Conservation (phyloP, 176 grass and related monocot genomes). For the Paspalum notatum region DNA sequence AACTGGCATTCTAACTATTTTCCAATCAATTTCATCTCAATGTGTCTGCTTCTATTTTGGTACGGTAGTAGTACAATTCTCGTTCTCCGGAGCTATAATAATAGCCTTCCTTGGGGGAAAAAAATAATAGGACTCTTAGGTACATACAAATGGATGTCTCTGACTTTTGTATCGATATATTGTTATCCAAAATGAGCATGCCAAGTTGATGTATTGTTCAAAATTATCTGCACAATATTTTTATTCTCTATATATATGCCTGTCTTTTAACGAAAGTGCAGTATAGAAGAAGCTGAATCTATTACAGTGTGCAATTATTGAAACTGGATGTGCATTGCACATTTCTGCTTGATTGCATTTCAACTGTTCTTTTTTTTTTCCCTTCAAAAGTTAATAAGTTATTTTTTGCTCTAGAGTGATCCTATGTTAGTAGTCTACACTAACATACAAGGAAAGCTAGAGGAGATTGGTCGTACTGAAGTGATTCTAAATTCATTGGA, state of each 20-base stretch:
- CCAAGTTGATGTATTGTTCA: background rate
- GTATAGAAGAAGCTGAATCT: background rate
- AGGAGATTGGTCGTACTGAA: conserved; percentile 96
- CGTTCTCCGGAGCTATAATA: background rate
- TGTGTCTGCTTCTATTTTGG: background rate
- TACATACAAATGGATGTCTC: conserved; percentile 5
- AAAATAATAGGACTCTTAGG: background rate
- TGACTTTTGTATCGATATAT: background rate
- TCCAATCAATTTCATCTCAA: conserved; percentile 12
- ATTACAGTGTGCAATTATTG: background rate
- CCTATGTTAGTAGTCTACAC: conserved; percentile 82
- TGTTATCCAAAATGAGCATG: background rate
- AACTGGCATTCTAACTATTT: conserved; percentile 6
- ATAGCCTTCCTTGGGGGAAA: background rate
- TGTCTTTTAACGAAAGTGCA: background rate
- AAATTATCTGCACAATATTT: background rate
- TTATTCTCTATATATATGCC: background rate
- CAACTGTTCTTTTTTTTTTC: conserved; percentile 3
- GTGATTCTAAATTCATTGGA: conserved; percentile 81
- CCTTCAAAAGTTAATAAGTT: background rate
- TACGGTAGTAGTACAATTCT: background rate
- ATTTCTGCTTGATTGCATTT: conserved; percentile 14
- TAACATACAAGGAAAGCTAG: conserved; percentile 65
- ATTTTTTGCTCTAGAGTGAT: conserved; percentile 73
- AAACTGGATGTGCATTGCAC: conserved; percentile 29